Percentiles rank a stretch among this genome's conserved stretches.
These are phyloP conservation scores for Pseudopithomyces maydicus DNA, from an alignment of 2,329 filamentous ascomycete genomes.

Conservation along the genomic window DNA sequence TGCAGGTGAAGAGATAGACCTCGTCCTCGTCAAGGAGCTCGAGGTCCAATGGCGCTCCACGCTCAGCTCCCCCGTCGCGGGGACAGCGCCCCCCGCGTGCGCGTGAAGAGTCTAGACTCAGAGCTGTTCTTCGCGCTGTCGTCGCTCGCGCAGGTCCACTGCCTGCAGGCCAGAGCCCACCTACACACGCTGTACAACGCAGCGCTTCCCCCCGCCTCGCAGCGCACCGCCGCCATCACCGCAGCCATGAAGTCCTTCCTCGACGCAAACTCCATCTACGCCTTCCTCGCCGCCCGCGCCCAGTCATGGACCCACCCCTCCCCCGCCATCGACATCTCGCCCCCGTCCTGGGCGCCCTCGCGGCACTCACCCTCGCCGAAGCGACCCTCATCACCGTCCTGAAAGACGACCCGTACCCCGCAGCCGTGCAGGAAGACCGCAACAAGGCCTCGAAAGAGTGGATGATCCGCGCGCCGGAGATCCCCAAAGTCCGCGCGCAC, in stretches of 20 bases:
- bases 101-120: slow-evolving; percentile 75
- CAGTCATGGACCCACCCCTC: slow-evolving; percentile 45
- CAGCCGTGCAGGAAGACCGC: slow-evolving; percentile 77
- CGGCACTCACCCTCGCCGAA: slow-evolving; percentile 76
- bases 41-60: slow-evolving; percentile 82
- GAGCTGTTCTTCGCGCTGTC: slow-evolving; percentile 82
- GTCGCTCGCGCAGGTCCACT: slow-evolving; percentile 76
- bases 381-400: slow-evolving; percentile 87
- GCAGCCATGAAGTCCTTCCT: slow-evolving; percentile 78
- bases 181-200: slow-evolving; percentile 76
- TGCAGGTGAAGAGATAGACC: slow-evolving; percentile 67
- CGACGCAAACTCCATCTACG: slow-evolving; percentile 77
- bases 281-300: slow-evolving; percentile 67
- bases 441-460: slow-evolving; percentile 88
- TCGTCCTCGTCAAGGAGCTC: slow-evolving; percentile 70
- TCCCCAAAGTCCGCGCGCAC: slow-evolving; percentile 86
- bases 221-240: slow-evolving; percentile 71
- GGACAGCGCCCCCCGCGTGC: slow-evolving; percentile 69
- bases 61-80: slow-evolving; percentile 64
- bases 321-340: slow-evolving; percentile 48
- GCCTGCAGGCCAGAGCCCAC: slow-evolving; percentile 71
- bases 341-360: slow-evolving; percentile 52
- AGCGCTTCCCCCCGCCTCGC: slow-evolving; percentile 59
- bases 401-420: slow-evolving; percentile 93
- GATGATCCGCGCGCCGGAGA: slow-evolving; percentile 92